Evolutionary conservation across 306 rosid species (phyloP), one percentile per base, ranked within the genome.

Genomic region (Leucaena leucocephala): DNA sequence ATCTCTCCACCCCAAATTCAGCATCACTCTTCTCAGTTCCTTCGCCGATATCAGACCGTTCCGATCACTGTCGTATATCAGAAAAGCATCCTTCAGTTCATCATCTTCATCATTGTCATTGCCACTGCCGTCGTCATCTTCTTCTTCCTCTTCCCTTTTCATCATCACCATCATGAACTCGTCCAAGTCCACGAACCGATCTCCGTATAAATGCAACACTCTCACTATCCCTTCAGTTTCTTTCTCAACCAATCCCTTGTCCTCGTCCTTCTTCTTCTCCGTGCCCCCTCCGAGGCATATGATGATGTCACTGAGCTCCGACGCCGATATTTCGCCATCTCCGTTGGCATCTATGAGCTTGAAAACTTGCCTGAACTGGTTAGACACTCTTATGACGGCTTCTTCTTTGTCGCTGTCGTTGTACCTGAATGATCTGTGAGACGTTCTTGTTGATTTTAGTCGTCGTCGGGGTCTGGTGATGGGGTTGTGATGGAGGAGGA

Each of bases 151-250:
- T 57, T 50, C 82, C 22, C 27, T 27, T 27, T 72, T 85, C 87
- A 85, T 82, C 16, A 80, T 87, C 21, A 68, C 83, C 92, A 92
- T 87, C 92, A 92, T 87, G 87, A 92, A 92, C 66, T 92, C 96
- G 7, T 89, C 90, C 76, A 92, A 71, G 52, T 92, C 92, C 42
- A 92, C 81, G 74, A 85, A 85, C 68, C 96, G 96, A 65, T 90
- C 93, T 80, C 95, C 92, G 17, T 92, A 72, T 22, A 85, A 74
- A 43, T 89, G 94, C 81, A 92, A 78, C 36, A 75, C 90, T 45
- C 62, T 85, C 54, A 87, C 84, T 79, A 92, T 89, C 44, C 85
- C 74, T 57, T 90, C 89, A 6, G 97, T 92, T 79, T 92, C 96
- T 75, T 81, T 73, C 5, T 70, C 39, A 12, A 91, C 90, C 2